Evolutionary conservation across 495 filamentous ascomycete species (phyloP).

Genomic region (Penicillium manginii): DNA sequence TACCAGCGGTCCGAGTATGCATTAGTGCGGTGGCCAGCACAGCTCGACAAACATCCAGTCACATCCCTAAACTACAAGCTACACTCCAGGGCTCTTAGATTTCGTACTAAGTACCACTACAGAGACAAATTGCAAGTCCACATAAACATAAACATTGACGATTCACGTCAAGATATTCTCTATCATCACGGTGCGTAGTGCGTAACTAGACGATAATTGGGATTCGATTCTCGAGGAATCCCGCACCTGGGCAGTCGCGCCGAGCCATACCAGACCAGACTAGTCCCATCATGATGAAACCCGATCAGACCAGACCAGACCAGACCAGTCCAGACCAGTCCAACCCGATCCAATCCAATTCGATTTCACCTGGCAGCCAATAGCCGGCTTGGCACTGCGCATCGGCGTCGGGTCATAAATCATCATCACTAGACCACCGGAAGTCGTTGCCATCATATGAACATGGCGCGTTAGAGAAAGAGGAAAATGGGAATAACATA

Average conservation of each 20-base stretch:
- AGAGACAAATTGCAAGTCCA: no score
- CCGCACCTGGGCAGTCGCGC: neutral
- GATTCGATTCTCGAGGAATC: neutral
- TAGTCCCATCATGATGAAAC: no score
- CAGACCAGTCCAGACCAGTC: neutral
- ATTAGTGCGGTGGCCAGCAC: no score
- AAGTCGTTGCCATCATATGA: conserved; percentile 26
- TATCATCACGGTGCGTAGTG: conserved; percentile 13
- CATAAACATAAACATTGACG: neutral
- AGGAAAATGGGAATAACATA: conserved; percentile 12
- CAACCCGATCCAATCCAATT: neutral
- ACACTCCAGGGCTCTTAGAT: no score
- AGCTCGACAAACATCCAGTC: no score
- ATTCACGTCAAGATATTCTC: neutral
- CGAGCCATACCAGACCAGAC: no score
- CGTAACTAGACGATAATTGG: neutral
- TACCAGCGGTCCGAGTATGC: no score
- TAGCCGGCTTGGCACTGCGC: neutral
- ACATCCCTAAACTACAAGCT: no score
- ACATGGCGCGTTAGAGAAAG: conserved; percentile 24
- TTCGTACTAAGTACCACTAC: no score
- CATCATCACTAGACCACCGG: conserved; percentile 26
- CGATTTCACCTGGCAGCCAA: neutral
- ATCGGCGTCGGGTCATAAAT: conserved; percentile 28
- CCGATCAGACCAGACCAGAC: neutral